phyloP scores from a whole-genome alignment of 352 stramenopile genomes.

The Phytophthora cajani region DNA sequence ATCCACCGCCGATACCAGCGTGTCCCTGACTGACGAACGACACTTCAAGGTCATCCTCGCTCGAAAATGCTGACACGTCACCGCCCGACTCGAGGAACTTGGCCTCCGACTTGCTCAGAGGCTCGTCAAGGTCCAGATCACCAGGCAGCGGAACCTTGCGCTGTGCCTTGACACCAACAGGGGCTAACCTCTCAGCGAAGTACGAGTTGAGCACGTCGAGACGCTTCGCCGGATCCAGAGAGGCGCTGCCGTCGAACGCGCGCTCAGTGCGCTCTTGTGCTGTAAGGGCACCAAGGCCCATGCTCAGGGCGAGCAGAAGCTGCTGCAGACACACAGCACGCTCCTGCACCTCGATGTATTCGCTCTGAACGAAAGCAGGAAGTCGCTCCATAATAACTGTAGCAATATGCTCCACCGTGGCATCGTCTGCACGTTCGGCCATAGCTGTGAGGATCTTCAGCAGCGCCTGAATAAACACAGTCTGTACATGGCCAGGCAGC shows the following conservation, averaged over 20 bases:
- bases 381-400: constrained; percentile 88
- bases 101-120: constrained; percentile 62
- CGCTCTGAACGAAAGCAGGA: constrained; percentile 88
- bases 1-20: constrained; percentile 38
- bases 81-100: constrained; percentile 82
- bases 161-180: constrained; percentile 93
- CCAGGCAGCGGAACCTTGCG: constrained; percentile 90
- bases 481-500: constrained; percentile 90
- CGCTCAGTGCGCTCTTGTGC: constrained; percentile 69
- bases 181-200: constrained; percentile 84
- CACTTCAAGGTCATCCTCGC: constrained; percentile 82
- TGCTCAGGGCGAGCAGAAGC: constrained; percentile 64
- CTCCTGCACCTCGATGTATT: constrained; percentile 96
- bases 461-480: constrained; percentile 94
- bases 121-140: constrained; percentile 72
- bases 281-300: constrained; percentile 63
- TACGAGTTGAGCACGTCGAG: constrained; percentile 76
- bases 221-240: constrained; percentile 49
- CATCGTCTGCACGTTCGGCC: constrained; percentile 74
- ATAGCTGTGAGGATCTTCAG: constrained; percentile 90
- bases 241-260: constrained; percentile 66
- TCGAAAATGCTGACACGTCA: constrained; percentile 63
- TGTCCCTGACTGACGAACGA: constrained; percentile 73
- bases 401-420: constrained; percentile 86
- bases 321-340: constrained; percentile 89